Base-by-base conservation (phyloP, 2,329 filamentous ascomycete species). In the Botrytis pseudocinerea region DNA sequence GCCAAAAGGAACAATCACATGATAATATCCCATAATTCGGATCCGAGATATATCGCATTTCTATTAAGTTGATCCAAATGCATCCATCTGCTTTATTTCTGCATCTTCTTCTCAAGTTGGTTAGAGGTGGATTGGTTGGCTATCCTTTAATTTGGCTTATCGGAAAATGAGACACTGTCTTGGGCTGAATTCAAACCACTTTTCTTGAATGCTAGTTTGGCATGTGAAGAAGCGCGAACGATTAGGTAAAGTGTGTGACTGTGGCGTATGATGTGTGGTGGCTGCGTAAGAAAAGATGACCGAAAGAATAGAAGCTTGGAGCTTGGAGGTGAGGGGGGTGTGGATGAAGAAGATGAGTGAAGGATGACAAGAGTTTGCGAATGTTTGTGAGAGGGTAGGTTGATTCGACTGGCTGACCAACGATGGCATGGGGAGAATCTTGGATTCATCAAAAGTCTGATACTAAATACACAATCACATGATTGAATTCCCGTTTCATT, bases 251-350 rank as follows among this genome's bases (percentile, higher is more conserved):
- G 7, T 38, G 18, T 42, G 18, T 69, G 65, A 69, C 65, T 57
- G 65, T 69, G 64, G 46, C 64, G 38, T 57, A 40, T 32, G 48
- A 57, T 57, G n/a, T 57, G n/a, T 57, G n/a, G 51, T 69, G 38
- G n/a, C 28, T n/a, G 38, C 40, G 63, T 46, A 25, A 38, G 63
- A 16, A 38, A 10, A 20, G 1, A 61, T 32, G 54, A 22, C 25
- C 25, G 5, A 46, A 20, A 16, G 20, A n/a, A 46, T 32, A 38
- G 16, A 25, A n/a, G 12, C 20, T 25, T 18, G 35, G 25, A n/a
- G n/a, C 5, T 32, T 32, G 54, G 44, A 20, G 14, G 42, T 28
- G 40, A 62, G n/a, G 7, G 22, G 44, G 40, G 57, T 32, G 44
- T 9, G 20, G 12, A 54, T 44, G 54, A 38, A 62, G 40, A 12